Percentiles rank a stretch among this genome's conserved stretches.
Evolutionary conservation across 805 yeast species (phyloP).

Genomic region (Scheffersomyces coipomensis): DNA sequence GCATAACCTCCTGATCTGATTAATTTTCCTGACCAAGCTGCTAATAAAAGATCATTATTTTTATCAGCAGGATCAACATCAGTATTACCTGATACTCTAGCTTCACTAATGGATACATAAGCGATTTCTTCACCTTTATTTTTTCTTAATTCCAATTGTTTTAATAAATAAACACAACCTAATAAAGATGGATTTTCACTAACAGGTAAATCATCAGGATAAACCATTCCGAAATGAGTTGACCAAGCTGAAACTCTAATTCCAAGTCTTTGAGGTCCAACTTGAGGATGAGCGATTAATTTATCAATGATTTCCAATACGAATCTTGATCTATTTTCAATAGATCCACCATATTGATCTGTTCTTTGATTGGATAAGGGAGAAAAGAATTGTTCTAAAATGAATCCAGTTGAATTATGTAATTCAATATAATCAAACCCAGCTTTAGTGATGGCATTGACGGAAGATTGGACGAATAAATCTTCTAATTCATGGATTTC

Average conservation of each 20-base stretch:
- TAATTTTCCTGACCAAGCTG: conserved; percentile 26
- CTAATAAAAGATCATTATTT: conserved; percentile 16
- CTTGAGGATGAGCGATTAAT: conserved; percentile 14
- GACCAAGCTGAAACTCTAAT: conserved; percentile 24
- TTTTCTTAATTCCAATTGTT: conserved; percentile 28
- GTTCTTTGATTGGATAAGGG: conserved; percentile 32
- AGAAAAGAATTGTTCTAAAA: conserved; percentile 36
- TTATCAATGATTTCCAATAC: conserved; percentile 35
- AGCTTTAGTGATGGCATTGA: conserved; percentile 17
- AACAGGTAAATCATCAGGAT: conserved; percentile 14
- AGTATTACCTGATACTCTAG: conserved; percentile 23
- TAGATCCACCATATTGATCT: conserved; percentile 31
- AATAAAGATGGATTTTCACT: conserved; percentile 12
- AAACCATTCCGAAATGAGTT: conserved; percentile 26
- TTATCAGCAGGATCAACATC: conserved; percentile 18
- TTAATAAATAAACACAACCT: conserved; percentile 22
- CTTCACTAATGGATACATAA: conserved; percentile 36
- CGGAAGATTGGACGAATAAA: conserved; percentile 11
- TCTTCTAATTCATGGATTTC: conserved; percentile 9
- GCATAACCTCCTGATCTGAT: conserved; percentile 15
- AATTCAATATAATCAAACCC: conserved; percentile 41
- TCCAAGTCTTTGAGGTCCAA: conserved; percentile 16
- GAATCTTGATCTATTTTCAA: conserved; percentile 38
- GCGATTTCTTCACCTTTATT: conserved; percentile 26
- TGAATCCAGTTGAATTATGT: conserved; percentile 41